A percentile compares a stretch with the other conserved stretches of the same genome.
These are phyloP conservation scores for Sporothrix variecibatus DNA, from an alignment of 2,329 filamentous ascomycete species.

Conservation along the genomic window DNA sequence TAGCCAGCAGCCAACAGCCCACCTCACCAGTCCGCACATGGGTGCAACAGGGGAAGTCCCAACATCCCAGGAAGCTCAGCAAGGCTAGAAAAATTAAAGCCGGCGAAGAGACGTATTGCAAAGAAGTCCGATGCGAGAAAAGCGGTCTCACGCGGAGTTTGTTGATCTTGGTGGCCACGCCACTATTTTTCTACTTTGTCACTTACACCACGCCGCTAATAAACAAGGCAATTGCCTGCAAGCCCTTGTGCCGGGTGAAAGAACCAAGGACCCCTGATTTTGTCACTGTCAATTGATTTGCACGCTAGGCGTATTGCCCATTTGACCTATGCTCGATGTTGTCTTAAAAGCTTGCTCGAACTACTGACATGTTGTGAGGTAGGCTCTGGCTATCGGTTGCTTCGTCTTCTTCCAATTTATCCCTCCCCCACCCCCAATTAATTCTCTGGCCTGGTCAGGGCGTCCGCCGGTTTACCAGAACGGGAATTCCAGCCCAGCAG, in stretches of 20 bases:
- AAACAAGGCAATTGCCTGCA: background rate
- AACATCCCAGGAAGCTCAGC: background rate
- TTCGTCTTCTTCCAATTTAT: background rate
- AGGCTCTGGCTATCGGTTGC: background rate
- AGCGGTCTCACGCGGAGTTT: background rate
- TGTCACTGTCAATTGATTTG: background rate
- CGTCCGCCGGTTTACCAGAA: slow-evolving; percentile 15
- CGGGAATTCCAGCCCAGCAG: background rate
- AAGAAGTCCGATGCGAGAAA: background rate
- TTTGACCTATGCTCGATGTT: background rate
- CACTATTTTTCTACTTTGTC: background rate
- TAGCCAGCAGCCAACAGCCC: background rate
- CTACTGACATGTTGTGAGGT: background rate
- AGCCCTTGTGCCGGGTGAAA: background rate
- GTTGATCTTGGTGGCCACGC: background rate
- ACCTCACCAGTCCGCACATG: background rate
- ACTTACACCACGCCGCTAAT: background rate
- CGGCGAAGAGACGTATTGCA: background rate
- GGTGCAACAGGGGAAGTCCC: background rate
- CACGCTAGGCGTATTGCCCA: background rate
- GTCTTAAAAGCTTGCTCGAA: background rate
- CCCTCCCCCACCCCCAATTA: background rate
- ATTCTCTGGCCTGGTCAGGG: background rate
- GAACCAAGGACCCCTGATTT: background rate
- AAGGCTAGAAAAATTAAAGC: background rate